These are phyloP conservation scores for Termitomyces sp. DNA, from an alignment of 768 basidiomycete species.

Conservation along the genomic window DNA sequence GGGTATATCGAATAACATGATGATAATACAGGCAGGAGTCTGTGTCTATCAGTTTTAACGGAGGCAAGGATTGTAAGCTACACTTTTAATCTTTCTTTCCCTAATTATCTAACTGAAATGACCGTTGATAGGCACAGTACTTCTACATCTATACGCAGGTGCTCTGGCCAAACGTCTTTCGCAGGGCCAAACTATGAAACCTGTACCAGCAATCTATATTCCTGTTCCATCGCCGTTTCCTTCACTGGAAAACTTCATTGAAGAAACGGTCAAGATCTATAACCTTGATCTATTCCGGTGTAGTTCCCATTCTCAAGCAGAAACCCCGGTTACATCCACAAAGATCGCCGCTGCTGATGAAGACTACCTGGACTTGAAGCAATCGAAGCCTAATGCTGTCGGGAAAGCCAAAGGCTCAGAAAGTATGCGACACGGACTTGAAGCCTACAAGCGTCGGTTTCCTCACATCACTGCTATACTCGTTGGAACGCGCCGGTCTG, in stretches of 20 bases:
- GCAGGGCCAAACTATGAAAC: conserved; percentile 31
- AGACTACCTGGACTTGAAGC: conserved; percentile 20
- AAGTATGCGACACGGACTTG: conserved; percentile 78
- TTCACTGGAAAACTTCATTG: conserved; percentile 81
- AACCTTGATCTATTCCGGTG: conserved; percentile 71
- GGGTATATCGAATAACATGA: conserved; percentile 16
- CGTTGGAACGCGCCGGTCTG: conserved; percentile 83
- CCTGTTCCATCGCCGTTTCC: conserved; percentile 87
- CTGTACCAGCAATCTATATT: conserved; percentile 78
- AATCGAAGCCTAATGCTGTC: conserved; percentile 28
- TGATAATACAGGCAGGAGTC: conserved; percentile 49
- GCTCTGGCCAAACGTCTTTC: conserved; percentile 50
- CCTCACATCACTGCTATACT: conserved; percentile 76
- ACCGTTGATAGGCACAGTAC: conserved; percentile 73
- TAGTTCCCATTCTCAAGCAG: conserved; percentile 36
- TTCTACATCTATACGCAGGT: conserved; percentile 84
- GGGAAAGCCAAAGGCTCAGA: conserved; percentile 58
- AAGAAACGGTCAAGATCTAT: conserved; percentile 56
- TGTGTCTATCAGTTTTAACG: conserved; percentile 93
- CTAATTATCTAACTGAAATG: not conserved
- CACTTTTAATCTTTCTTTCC: not conserved
- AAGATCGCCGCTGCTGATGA: conserved; percentile 16
- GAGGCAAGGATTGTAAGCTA: conserved; percentile 92
- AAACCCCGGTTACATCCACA: conserved; percentile 41
- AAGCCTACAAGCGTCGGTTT: conserved; percentile 63